A percentile compares a stretch with the other conserved stretches of the same genome.
These are phyloP conservation scores for Petrea volubilis DNA, from an alignment of 257 asterid genomes.

Conservation along the genomic window DNA sequence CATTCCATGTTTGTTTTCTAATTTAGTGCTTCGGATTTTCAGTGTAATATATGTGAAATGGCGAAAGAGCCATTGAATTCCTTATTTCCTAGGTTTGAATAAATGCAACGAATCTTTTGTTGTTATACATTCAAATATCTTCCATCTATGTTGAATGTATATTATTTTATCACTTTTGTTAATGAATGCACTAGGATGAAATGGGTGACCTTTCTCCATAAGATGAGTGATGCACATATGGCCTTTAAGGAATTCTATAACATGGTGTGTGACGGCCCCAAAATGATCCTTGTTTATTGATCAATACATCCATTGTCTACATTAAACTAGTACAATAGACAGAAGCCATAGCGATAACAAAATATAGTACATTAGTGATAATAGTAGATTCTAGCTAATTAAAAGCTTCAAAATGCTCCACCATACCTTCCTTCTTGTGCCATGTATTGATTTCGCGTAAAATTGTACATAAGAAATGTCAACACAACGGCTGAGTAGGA, in stretches of 20 bases:
- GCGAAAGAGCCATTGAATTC: neutral
- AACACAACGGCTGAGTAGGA: too few species aligned
- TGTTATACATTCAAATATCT: slow-evolving; percentile 1
- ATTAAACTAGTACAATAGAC: too few species aligned
- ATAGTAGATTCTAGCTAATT: too few species aligned
- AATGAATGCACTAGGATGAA: slow-evolving; percentile 13
- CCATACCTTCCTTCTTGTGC: too few species aligned
- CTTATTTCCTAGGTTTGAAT: slow-evolving; percentile 13
- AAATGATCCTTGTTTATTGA: too few species aligned
- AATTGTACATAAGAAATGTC: too few species aligned
- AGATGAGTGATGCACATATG: neutral
- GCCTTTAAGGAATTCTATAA: slow-evolving; percentile 3
- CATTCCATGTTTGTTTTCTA: neutral
- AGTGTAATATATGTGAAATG: slow-evolving; percentile 12
- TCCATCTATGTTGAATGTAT: neutral
- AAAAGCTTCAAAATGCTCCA: too few species aligned
- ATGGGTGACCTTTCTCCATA: neutral
- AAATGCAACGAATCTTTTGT: slow-evolving; percentile 13
- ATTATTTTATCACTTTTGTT: slow-evolving; percentile 9
- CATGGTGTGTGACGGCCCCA: too few species aligned
- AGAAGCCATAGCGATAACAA: too few species aligned
- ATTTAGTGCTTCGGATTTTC: neutral
- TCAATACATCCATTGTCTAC: neutral
- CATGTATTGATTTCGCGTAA: too few species aligned
- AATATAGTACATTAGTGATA: too few species aligned